phyloP scores from a whole-genome alignment of 805 yeast species.

The Saccharomyces eubayanus region DNA sequence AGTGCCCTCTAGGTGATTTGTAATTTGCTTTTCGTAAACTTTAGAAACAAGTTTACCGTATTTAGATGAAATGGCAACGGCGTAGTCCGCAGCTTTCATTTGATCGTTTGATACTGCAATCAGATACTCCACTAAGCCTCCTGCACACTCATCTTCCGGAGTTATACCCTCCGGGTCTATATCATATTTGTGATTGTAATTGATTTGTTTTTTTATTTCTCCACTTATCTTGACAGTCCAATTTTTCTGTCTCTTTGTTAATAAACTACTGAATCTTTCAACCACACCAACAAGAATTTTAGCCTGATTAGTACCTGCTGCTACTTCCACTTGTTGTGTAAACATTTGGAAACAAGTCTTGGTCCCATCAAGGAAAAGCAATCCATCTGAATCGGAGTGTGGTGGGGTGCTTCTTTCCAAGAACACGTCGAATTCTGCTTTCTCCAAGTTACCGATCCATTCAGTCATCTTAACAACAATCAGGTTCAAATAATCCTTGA shows the following conservation, averaged over 20 bases:
- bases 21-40: slow-evolving; percentile 52
- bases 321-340: slow-evolving; percentile 83
- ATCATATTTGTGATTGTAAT: slow-evolving; percentile 29
- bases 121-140: slow-evolving; percentile 73
- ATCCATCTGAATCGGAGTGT: slow-evolving; percentile 55
- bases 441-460: slow-evolving; percentile 68
- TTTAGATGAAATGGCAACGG: slow-evolving; percentile 61
- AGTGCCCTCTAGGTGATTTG: slow-evolving; percentile 49
- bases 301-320: slow-evolving; percentile 77
- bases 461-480: slow-evolving; percentile 68
- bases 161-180: slow-evolving; percentile 30
- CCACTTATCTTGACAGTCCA: slow-evolving; percentile 51
- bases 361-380: slow-evolving; percentile 65
- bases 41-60: slow-evolving; percentile 59
- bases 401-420: slow-evolving; percentile 64
- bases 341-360: slow-evolving; percentile 73
- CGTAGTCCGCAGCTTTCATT: slow-evolving; percentile 57
- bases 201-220: slow-evolving; percentile 39
- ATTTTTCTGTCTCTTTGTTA: slow-evolving; percentile 51
- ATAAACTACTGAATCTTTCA: slow-evolving; percentile 54
- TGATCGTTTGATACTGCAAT: slow-evolving; percentile 83
- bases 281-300: slow-evolving; percentile 72
- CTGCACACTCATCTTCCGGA: slow-evolving; percentile 42
- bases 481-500: slow-evolving; percentile 70
- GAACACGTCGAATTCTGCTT: slow-evolving; percentile 61